Base-by-base conservation (phyloP, 805 yeast genomes). In the Candida mattraensis region DNA sequence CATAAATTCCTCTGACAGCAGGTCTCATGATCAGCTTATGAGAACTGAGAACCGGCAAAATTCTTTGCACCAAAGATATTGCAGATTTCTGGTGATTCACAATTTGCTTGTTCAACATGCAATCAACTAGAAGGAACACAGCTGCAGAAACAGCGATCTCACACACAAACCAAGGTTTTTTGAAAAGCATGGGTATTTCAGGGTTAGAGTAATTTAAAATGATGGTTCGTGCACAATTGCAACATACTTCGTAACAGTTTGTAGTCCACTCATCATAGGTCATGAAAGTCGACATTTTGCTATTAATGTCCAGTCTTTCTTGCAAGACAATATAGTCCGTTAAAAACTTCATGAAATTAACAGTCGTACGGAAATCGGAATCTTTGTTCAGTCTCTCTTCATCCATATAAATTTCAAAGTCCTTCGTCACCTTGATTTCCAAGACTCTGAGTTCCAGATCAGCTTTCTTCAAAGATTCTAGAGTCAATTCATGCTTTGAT, bases 1-100 rank as follows among this genome's bases (percentile, higher is more conserved):
- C 54, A 30, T 54, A 58, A 1, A 51, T 23, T 2, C 59, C 63
- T n/a, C 63, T 43, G 5, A 51, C 31, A 3, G 63, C 62, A 12
- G 61, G 58, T 21, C 60, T 47, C 31, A 55, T 44, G 4, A 50
- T 42, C 12, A 39, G 46, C 28, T 40, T 51, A 28, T 51, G 53
- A 4, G 58, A 42, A 9, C 47, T 44, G 12, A 58, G 39, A 4
- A 53, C 41, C 3, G 51, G 51, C 1, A 53, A 15, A 7, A 50
- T 27, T 25, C 33, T 42, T 12, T 35, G 39, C 4, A 50, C 55
- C 3, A 49, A 28, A 3, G 26, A 8, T 6, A 48, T 31, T 4
- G 45, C 40, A 7, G 47, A 28, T 15, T 38, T 47, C 19, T 45
- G 50, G 25, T 45, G 37, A 19, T 43, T 47, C 5, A 36, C 27